These are phyloP conservation scores for Naegleria fowleri DNA, from an alignment of 208 protist genomes.

Conservation along the genomic window DNA sequence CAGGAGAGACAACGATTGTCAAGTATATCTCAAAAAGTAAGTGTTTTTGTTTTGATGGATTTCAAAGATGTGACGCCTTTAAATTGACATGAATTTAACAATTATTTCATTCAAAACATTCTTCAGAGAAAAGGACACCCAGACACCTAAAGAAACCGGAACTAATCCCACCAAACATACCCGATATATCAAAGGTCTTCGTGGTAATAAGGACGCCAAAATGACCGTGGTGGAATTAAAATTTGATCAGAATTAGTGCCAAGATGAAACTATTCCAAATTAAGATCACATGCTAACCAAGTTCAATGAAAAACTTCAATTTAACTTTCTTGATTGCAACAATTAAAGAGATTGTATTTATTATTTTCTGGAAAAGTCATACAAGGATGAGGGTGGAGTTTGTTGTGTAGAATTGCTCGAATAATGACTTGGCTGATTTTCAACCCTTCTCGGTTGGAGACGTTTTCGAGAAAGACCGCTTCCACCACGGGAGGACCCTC, in stretches of 20 bases:
- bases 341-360: no score
- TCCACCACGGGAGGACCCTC: background rate
- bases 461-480: background rate
- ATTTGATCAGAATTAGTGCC: conserved; percentile 51
- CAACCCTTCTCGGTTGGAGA: background rate
- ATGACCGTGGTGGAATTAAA: conserved; percentile 68
- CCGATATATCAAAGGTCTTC: conserved; percentile 76
- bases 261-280: no score
- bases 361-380: background rate
- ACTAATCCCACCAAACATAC: conserved; percentile 66
- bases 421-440: background rate
- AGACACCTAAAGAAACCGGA: conserved; percentile 70
- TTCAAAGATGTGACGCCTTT: no score
- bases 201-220: conserved; percentile 62
- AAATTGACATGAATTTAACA: no score
- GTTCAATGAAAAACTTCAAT: no score
- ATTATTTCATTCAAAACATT: no score
- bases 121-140: conserved; percentile 48
- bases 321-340: no score
- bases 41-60: background rate
- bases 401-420: background rate
- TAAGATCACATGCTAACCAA: no score
- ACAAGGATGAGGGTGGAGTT: background rate
- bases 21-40: conserved; percentile 60
- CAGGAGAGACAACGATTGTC: conserved; percentile 65